Percentiles rank a stretch among this genome's conserved stretches.
Conservation (phyloP, 805 yeast genomes). For the Cyberlindnera meyerae region DNA sequence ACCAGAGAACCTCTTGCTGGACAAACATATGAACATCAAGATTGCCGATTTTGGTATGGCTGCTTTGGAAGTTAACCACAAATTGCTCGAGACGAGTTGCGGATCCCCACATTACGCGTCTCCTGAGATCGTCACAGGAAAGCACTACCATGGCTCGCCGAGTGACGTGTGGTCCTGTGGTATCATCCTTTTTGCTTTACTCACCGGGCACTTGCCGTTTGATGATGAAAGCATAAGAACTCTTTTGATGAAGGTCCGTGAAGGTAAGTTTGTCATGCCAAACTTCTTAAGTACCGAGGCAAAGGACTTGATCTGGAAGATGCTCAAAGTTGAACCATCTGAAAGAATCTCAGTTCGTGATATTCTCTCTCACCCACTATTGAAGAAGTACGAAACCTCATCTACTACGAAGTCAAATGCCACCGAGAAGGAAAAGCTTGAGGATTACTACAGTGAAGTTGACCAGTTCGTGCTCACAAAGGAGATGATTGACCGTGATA, state of each 20-base stretch:
- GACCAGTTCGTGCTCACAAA: constrained; percentile 33
- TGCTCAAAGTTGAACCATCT: constrained; percentile 79
- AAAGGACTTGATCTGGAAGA: constrained; percentile 71
- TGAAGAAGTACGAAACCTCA: constrained; percentile 60
- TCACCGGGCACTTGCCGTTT: constrained; percentile 94
- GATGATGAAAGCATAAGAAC: constrained; percentile 94
- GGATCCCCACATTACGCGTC: constrained; percentile 99
- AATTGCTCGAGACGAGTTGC: constrained; percentile 87
- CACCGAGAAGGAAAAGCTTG: constrained; percentile 26
- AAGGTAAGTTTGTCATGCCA: constrained; percentile 84
- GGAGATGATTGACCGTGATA: constrained; percentile 57
- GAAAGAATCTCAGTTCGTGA: constrained; percentile 74
- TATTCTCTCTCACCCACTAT: constrained; percentile 75
- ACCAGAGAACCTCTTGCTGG: constrained; percentile 76
- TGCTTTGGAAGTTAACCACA: constrained; percentile 80
- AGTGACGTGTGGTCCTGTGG: constrained; percentile 99
- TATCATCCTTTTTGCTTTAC: constrained; percentile 84
- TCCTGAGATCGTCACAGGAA: constrained; percentile 95
- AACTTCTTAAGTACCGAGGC: constrained; percentile 77
- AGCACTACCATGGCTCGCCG: constrained; percentile 93
- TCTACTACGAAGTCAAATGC: constrained; percentile 30
- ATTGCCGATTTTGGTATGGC: constrained; percentile 99
- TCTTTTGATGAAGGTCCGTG: constrained; percentile 82
- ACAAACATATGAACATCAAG: constrained; percentile 81
- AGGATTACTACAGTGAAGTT: constrained; percentile 35